Evolutionary conservation across 352 stramenopile genomes (phyloP), one percentile per base, ranked within the genome.

Genomic region (Globisporangium paroecandrum): DNA sequence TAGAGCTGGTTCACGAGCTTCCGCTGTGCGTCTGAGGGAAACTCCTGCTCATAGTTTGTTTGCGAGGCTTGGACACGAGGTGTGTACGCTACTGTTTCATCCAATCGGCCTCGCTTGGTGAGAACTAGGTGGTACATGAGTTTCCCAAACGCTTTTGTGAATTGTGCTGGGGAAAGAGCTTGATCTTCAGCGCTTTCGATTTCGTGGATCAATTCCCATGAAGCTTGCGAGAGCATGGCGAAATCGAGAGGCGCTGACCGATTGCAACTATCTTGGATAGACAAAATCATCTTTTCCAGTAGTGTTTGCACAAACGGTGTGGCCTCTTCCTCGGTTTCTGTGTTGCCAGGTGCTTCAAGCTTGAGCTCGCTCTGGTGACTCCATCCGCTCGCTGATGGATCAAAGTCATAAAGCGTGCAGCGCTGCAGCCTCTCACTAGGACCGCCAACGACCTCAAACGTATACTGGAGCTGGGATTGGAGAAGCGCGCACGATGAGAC

Each of bases 1-100:
- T 91, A 91, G 49, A 87, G 65, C 32, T 72, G 66, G 62, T 90
- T 91, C 77, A 89, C 81, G 24, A 89, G 66, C 47, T 85, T 90
- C 8, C 73, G 70, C 54, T 88, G 62, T 2, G 71, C 72, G 49
- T 85, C 78, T 0, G 69, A 58, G 3, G 77, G 79, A 22, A 78
- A 73, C 1, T 60, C 29, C 13, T 20, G 43, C 4, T 62, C 38
- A 7, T 22, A 43, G 22, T 6, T 58, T 18, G 25, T 13, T 32
- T 41, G 3, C 6, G 58, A 12, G 68, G 62, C 7, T 27, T 22
- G 29, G 7, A 49, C 3, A 6, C 18, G 24, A 38, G 8, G n/a
- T 3, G 22, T 4, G 22, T 32, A 41, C 3, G 27, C n/a, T 34
- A 15, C n/a, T 5, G 22, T 9, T 29, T 72, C 24, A 12, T 73